Evolutionary conservation across 2,329 filamentous ascomycete genomes (phyloP).

Genomic region (Trichoderma koningiopsis): DNA sequence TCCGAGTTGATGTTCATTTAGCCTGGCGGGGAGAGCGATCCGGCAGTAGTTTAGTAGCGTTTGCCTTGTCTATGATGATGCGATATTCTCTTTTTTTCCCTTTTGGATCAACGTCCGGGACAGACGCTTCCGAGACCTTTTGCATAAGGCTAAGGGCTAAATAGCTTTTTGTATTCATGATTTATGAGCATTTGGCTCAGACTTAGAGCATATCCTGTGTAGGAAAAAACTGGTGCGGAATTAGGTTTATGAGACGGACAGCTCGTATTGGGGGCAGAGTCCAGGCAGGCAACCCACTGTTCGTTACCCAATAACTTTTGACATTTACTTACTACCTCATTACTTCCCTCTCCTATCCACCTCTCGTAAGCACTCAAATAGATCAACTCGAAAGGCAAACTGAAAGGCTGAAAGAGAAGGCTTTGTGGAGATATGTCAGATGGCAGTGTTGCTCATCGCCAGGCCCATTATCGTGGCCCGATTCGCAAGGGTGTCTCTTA

Average conservation of each 20-base stretch:
- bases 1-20: not conserved
- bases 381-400: not conserved
- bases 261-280: not conserved
- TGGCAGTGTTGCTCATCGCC: constrained; percentile 26
- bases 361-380: not conserved
- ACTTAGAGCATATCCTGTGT: not conserved
- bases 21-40: constrained; percentile 16
- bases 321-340: not conserved
- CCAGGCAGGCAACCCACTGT: not conserved
- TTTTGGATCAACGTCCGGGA: not conserved
- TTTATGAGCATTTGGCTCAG: not conserved
- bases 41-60: not conserved
- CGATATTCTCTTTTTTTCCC: not conserved
- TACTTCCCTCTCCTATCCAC: not conserved
- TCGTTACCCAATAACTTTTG: not conserved
- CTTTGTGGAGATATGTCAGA: not conserved
- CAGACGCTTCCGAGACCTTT: not conserved
- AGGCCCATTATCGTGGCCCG: constrained; percentile 25
- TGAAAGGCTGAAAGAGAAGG: not conserved
- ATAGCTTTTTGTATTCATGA: not conserved
- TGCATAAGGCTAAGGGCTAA: not conserved
- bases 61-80: not conserved
- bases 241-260: not conserved
- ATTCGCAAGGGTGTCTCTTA: not conserved
- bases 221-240: not conserved